Evolutionary conservation across 2,329 filamentous ascomycete species (phyloP).

Genomic region (Bipolaris zeicola): DNA sequence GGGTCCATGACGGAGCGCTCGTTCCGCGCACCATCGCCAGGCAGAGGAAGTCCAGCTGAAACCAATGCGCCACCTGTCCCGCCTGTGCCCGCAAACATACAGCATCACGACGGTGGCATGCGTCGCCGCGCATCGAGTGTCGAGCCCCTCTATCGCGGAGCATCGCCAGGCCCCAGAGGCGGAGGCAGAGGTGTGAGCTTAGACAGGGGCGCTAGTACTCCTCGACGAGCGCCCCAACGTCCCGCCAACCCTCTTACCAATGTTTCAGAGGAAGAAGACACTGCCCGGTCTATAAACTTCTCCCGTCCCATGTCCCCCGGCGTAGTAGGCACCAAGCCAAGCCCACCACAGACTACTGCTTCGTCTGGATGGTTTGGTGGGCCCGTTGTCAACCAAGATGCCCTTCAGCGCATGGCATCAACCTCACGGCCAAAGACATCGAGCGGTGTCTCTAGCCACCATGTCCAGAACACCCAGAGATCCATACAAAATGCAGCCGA

Average conservation of each 20-base stretch:
- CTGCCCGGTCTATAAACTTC: slow-evolving; percentile 58
- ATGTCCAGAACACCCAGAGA: slow-evolving; percentile 36
- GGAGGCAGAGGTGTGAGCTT: slow-evolving; percentile 49
- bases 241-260: slow-evolving; percentile 47
- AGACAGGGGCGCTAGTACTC: slow-evolving; percentile 42
- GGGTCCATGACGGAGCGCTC: slow-evolving; percentile 88
- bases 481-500: slow-evolving; percentile 45
- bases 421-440: slow-evolving; percentile 38
- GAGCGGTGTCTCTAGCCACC: slow-evolving; percentile 23
- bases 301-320: slow-evolving; percentile 58
- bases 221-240: slow-evolving; percentile 33
- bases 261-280: slow-evolving; percentile 52
- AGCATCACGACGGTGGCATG: slow-evolving; percentile 30
- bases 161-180: slow-evolving; percentile 50
- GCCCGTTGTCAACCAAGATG: slow-evolving; percentile 43
- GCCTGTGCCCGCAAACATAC: slow-evolving; percentile 64
- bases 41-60: slow-evolving; percentile 35
- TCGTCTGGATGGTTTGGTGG: slow-evolving; percentile 47
- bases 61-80: slow-evolving; percentile 75
- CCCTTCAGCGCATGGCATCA: slow-evolving; percentile 34
- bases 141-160: slow-evolving; percentile 56
- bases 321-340: slow-evolving; percentile 17
- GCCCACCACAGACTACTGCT: slow-evolving; percentile 21
- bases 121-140: slow-evolving; percentile 55
- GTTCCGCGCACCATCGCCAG: slow-evolving; percentile 74